These are phyloP conservation scores for Chaetomiaceae sp. DNA, from an alignment of 2,329 filamentous ascomycete species.

Conservation along the genomic window DNA sequence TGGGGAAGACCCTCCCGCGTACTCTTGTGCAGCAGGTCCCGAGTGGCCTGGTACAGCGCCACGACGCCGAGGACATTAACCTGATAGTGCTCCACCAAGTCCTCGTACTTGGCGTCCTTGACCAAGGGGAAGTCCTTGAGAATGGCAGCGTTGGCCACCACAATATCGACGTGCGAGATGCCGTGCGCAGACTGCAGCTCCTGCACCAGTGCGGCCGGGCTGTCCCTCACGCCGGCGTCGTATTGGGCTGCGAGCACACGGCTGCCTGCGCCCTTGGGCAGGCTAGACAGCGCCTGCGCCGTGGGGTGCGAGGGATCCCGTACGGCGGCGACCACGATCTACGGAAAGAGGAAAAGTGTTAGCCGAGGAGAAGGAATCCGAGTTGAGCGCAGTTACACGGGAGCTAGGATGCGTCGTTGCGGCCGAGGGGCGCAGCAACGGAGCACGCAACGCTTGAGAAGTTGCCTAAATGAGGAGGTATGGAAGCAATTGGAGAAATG, in stretches of 20 bases:
- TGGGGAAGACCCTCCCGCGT: no score
- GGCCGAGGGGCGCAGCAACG: no score
- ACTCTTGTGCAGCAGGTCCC: no score
- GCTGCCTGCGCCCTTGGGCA: not conserved
- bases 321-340: not conserved
- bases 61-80: not conserved
- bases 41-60: not conserved
- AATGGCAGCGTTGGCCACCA: not conserved
- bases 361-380: no score
- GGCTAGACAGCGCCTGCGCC: not conserved
- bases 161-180: not conserved
- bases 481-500: no score
- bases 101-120: not conserved
- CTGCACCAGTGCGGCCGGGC: not conserved
- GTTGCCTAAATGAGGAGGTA: no score
- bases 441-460: no score
- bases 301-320: not conserved
- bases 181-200: not conserved
- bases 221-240: not conserved
- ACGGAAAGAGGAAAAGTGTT: no score
- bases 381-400: no score
- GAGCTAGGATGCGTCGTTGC: no score
- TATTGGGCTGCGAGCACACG: not conserved
- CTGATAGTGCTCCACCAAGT: not conserved
- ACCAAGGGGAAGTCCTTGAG: not conserved